A percentile compares a stretch with the other conserved stretches of the same genome.
Evolutionary conservation across 2,329 filamentous ascomycete species (phyloP).

Genomic region (Cercospora sesami): DNA sequence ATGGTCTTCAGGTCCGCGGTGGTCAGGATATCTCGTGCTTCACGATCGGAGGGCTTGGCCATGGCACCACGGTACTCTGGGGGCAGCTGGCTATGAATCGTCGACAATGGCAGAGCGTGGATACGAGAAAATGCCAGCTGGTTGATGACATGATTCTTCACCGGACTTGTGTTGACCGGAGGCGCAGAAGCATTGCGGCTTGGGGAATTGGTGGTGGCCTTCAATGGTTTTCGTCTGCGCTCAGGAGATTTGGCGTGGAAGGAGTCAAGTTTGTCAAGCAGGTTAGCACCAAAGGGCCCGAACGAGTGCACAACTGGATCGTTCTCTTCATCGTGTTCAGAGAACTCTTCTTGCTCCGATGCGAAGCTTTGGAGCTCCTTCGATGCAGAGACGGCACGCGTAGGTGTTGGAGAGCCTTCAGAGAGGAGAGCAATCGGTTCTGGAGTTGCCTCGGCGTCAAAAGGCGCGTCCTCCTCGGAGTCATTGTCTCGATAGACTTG

Average conservation of each 20-base stretch:
- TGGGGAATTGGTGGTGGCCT: constrained; percentile 33
- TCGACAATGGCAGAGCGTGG: constrained; percentile 85
- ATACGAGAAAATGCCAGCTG: constrained; percentile 93
- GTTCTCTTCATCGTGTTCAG: constrained; percentile 87
- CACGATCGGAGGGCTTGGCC: constrained; percentile 34
- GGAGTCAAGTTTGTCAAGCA: constrained; percentile 77
- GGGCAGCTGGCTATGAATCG: constrained; percentile 87
- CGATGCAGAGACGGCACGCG: constrained; percentile 20
- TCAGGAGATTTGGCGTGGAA: constrained; percentile 70
- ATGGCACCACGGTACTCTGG: constrained; percentile 45
- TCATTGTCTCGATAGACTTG: constrained; percentile 73
- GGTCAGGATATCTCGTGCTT: constrained; percentile 47
- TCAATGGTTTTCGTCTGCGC: constrained; percentile 40
- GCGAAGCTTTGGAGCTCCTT: constrained; percentile 22
- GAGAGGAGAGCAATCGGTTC: constrained; percentile 19
- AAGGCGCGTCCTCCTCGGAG: constrained; percentile 53
- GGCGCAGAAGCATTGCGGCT: constrained; percentile 27
- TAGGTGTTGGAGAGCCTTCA: constrained; percentile 24
- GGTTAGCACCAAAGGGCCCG: constrained; percentile 81
- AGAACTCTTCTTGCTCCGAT: constrained; percentile 59
- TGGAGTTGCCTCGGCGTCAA: constrained; percentile 30
- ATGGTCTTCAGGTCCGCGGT: constrained; percentile 67
- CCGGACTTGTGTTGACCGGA: constrained; percentile 40
- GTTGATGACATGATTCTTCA: constrained; percentile 88
- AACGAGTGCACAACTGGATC: constrained; percentile 92